Conservation (phyloP, 176 grass and related monocot species). For the Eremochloa ophiuroides region DNA sequence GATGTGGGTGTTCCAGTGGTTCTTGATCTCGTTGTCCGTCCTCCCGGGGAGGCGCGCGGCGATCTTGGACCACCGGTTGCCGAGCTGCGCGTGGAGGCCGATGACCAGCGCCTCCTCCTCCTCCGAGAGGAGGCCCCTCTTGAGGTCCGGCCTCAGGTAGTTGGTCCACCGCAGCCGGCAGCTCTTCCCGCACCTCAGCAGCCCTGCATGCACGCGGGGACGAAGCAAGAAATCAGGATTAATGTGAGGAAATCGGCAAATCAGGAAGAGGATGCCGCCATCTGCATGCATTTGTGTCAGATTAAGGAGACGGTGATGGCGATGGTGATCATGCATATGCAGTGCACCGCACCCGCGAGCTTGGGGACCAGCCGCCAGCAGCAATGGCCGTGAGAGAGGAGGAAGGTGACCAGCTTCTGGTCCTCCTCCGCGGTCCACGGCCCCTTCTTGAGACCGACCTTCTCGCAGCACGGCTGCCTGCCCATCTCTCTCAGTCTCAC, state of each 20-base stretch:
- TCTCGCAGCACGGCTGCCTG: slow-evolving; percentile 85
- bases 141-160: slow-evolving; percentile 91
- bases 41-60: slow-evolving; percentile 77
- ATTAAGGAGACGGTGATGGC: neutral
- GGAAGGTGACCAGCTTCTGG: slow-evolving; percentile 77
- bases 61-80: slow-evolving; percentile 98
- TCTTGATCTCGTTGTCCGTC: slow-evolving; percentile 99
- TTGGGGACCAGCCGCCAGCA: slow-evolving; percentile 93
- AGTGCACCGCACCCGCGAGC: slow-evolving; percentile 54
- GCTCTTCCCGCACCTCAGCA: slow-evolving; percentile 93
- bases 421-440: slow-evolving; percentile 88
- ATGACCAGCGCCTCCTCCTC: slow-evolving; percentile 75
- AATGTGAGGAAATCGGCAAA: neutral
- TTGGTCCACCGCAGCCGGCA: slow-evolving; percentile 94
- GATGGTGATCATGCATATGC: neutral
- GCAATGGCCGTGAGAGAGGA: slow-evolving; percentile 70
- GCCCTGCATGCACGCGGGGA: slow-evolving; percentile 32
- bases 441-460: slow-evolving; percentile 90
- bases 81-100: slow-evolving; percentile 83
- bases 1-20: slow-evolving; percentile 98
- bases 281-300: neutral
- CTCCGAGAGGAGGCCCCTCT: slow-evolving; percentile 66
- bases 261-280: neutral
- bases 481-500: slow-evolving; percentile 47
- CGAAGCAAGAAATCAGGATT: neutral